Evolutionary conservation across 805 yeast genomes (phyloP), one percentile per base, ranked within the genome.

Genomic region (Torulaspora quercuum): DNA sequence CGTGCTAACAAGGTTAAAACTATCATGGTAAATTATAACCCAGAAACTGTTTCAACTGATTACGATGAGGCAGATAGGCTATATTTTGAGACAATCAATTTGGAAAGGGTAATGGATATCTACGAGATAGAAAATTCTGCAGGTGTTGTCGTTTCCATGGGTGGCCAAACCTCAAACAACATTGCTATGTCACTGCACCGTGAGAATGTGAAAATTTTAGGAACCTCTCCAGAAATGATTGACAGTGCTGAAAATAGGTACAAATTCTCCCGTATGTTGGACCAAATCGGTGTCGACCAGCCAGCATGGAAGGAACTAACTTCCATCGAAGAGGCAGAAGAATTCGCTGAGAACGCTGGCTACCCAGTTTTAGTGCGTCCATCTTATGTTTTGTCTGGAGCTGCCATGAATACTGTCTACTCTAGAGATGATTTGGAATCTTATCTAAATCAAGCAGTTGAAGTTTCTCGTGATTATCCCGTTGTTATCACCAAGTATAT

Each of bases 221-320:
- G 98, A 64, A 90, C 98, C 30, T 83, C 95, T 22, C 98, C 98
- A 39, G 95, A 86, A 64, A 88, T 87, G 95, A 92, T 90, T 63
- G 98, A 90, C 60, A 79, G 94, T 44, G 98, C 98, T 47, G 98
- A 90, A 73, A 89, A 90, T 69, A 79, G 98, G 70, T 89, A 87
- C 76, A 90, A 92, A 70, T 90, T 90, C 71, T 87, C 96, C 28
- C 85, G 96, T 68, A 88, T 90, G 94, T 75, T 90, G 68, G 98
- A 90, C 66, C 78, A 77, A 50, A 90, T 90, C 57, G 95, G 95
- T 39, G 97, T 90, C 47, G 98, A 90, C 68, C 98, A 90, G 69
- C 98, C 98, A 28, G 95, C 96, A 24, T 90, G 98, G 98, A 90
- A 89, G 65, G 98, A 90, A 66, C 76, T 90, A 54, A 88, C 97